These are phyloP conservation scores for Lotmaria passim DNA, from an alignment of 208 protist species.

Conservation along the genomic window DNA sequence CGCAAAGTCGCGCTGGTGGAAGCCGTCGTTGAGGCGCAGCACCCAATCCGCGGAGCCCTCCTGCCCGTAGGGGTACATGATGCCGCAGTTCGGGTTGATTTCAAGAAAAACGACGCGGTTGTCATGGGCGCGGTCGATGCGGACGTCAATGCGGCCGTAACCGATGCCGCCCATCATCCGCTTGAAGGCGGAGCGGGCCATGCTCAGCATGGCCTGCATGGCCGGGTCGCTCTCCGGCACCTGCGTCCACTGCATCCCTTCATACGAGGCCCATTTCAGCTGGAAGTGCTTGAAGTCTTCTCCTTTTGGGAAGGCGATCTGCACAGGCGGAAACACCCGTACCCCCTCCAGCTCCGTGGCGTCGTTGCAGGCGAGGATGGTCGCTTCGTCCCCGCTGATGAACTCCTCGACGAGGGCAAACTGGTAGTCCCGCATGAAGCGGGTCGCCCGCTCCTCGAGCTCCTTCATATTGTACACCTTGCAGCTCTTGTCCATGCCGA, in stretches of 20 bases:
- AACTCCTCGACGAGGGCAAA: constrained; percentile 91
- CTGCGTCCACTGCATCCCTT: constrained; percentile 84
- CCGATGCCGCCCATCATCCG: constrained; percentile 91
- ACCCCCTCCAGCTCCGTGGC: constrained; percentile 69
- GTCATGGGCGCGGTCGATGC: constrained; percentile 64
- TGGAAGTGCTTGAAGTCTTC: constrained; percentile 94
- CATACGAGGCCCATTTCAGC: constrained; percentile 90
- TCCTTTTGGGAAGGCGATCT: constrained; percentile 76
- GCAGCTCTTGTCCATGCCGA: constrained; percentile 90
- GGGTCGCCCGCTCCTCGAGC: constrained; percentile 51
- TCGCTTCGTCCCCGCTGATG: constrained; percentile 87
- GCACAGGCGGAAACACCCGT: constrained; percentile 82
- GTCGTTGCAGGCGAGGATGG: constrained; percentile 80
- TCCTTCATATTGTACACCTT: constrained; percentile 74
- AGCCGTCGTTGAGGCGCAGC: constrained; percentile 59
- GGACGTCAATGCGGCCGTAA: constrained; percentile 88
- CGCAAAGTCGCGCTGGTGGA: constrained; percentile 84
- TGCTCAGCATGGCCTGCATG: constrained; percentile 63
- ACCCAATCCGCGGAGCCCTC: constrained; percentile 92
- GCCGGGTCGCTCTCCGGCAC: constrained; percentile 73
- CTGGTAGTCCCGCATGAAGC: constrained; percentile 84
- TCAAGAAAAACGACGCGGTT: constrained; percentile 84
- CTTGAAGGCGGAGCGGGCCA: constrained; percentile 78
- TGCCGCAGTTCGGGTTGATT: constrained; percentile 93
- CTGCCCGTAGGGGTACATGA: constrained; percentile 89